These are phyloP conservation scores for Marasmius sp. DNA, from an alignment of 1,284 basidiomycete species.

Conservation along the genomic window DNA sequence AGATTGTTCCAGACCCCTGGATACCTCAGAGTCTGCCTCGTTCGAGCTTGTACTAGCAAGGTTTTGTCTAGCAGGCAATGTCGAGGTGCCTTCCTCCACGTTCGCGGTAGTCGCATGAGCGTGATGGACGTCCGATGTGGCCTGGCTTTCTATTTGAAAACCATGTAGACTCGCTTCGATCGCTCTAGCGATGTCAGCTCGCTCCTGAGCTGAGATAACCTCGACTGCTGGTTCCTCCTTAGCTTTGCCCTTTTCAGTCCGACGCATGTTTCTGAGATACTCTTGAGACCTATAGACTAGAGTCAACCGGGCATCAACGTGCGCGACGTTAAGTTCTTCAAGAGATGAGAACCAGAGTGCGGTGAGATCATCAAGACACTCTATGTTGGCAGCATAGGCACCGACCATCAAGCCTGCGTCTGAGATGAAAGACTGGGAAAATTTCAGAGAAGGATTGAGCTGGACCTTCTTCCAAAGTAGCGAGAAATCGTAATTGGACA, in stretches of 20 bases:
- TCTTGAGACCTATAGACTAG: constrained; percentile 46
- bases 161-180: constrained; percentile 14
- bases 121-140: neutral
- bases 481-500: constrained; percentile 54
- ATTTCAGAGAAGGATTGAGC: constrained; percentile 43
- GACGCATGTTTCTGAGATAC: neutral
- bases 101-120: too few relatives aligned
- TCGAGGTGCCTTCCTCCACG: too few relatives aligned
- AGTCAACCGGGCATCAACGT: constrained; percentile 42
- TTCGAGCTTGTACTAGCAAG: constrained; percentile 14
- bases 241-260: constrained; percentile 4
- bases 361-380: constrained; percentile 39
- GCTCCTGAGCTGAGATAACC: constrained; percentile 15
- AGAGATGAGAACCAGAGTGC: constrained; percentile 29
- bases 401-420: constrained; percentile 44
- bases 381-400: constrained; percentile 25
- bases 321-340: constrained; percentile 30
- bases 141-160: constrained; percentile 3
- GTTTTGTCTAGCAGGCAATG: too few relatives aligned
- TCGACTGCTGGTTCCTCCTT: neutral
- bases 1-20: constrained; percentile 39
- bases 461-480: constrained; percentile 53
- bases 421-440: constrained; percentile 57
- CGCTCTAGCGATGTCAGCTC: constrained; percentile 14
- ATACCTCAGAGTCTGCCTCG: constrained; percentile 33